A percentile compares a stretch with the other conserved stretches of the same genome.
phyloP scores from a whole-genome alignment of 352 stramenopile species.

The Halophytophthora polymorphica region DNA sequence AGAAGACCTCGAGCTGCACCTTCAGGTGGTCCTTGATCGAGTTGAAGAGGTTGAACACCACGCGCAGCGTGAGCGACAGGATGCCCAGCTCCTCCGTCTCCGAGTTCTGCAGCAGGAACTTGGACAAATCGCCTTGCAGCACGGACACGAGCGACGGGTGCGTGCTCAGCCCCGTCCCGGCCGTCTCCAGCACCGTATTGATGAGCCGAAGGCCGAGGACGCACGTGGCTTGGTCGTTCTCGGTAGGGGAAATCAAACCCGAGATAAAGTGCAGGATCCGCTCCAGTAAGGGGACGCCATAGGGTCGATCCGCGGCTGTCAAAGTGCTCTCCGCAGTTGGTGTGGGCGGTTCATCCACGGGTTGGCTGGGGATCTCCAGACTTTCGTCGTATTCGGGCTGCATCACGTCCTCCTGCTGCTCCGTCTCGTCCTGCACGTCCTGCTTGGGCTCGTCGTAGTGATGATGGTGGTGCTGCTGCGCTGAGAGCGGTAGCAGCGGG shows the following conservation, averaged over 20 bases:
- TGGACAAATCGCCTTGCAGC: slow-evolving; percentile 94
- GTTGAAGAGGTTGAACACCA: slow-evolving; percentile 99
- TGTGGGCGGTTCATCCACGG: not conserved
- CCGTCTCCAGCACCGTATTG: slow-evolving; percentile 97
- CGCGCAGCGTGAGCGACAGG: slow-evolving; percentile 88
- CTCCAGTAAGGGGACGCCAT: slow-evolving; percentile 89
- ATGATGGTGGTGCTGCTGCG: slow-evolving; percentile 1
- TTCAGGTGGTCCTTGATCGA: slow-evolving; percentile 99
- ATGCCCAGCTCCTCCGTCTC: slow-evolving; percentile 94
- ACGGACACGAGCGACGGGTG: slow-evolving; percentile 84
- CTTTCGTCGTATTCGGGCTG: slow-evolving; percentile 19
- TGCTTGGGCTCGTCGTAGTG: too few species aligned
- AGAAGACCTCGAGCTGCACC: slow-evolving; percentile 98
- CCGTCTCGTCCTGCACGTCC: slow-evolving; percentile 3
- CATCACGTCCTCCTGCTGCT: slow-evolving; percentile 9
- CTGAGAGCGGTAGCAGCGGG: slow-evolving; percentile 1
- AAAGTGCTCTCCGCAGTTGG: slow-evolving; percentile 7
- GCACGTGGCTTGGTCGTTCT: slow-evolving; percentile 88
- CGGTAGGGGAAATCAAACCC: slow-evolving; percentile 89
- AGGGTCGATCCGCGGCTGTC: slow-evolving; percentile 41
- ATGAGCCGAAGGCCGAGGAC: slow-evolving; percentile 93
- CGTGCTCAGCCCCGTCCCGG: slow-evolving; percentile 77
- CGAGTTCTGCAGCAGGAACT: slow-evolving; percentile 95
- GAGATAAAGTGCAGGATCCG: slow-evolving; percentile 94
- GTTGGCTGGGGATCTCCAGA: slow-evolving; percentile 19